Evolutionary conservation across 2,329 filamentous ascomycete species (phyloP).

Genomic region (Cadophora luteo-olivacea): DNA sequence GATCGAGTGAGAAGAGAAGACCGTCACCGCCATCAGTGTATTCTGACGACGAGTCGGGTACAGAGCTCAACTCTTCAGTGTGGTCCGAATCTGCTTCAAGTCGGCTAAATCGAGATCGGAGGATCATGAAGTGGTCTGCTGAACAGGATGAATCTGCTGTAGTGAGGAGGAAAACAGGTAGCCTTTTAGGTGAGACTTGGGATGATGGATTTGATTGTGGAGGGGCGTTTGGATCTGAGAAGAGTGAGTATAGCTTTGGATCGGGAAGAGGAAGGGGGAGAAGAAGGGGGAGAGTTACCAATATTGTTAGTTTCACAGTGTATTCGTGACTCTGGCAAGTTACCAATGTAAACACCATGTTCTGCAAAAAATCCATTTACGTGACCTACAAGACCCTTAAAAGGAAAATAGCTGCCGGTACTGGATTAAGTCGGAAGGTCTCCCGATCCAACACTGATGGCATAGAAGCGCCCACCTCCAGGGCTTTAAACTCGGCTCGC

Average conservation of each 20-base stretch:
- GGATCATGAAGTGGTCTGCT: background rate
- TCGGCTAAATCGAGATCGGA: background rate
- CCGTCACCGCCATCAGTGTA: background rate
- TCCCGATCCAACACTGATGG: too few species aligned
- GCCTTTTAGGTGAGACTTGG: background rate
- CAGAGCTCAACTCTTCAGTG: background rate
- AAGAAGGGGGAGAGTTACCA: slow-evolving; percentile 1
- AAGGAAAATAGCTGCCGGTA: too few species aligned
- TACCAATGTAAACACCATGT: background rate
- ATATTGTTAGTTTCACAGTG: slow-evolving; percentile 10
- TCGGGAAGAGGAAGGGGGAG: background rate
- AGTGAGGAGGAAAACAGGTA: too few species aligned
- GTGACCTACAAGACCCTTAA: background rate
- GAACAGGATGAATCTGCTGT: background rate
- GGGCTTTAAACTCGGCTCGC: too few species aligned
- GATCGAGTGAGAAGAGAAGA: background rate
- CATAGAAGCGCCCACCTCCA: too few species aligned
- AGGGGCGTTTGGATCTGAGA: background rate
- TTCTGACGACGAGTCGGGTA: background rate
- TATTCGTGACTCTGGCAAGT: background rate
- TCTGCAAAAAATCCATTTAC: background rate
- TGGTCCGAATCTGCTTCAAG: background rate
- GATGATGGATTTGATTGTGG: background rate
- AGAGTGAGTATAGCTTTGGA: background rate
- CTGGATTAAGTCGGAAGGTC: too few species aligned